Evolutionary conservation across 306 rosid genomes (phyloP).

Genomic region (Lablab purpureus): DNA sequence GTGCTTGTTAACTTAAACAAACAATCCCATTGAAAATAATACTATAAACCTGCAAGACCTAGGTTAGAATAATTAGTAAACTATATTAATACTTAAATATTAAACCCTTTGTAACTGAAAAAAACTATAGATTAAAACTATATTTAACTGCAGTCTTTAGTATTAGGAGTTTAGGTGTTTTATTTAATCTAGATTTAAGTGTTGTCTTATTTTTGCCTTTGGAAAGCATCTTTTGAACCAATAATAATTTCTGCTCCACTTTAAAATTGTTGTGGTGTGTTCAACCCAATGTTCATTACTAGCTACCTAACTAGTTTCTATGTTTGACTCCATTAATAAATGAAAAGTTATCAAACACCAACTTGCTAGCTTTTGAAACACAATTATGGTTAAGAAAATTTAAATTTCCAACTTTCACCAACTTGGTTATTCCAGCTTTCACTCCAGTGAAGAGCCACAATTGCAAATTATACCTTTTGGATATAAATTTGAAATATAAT

Average conservation of each 20-base stretch:
- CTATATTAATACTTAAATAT: too few species aligned
- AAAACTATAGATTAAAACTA: too few species aligned
- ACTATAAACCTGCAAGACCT: too few species aligned
- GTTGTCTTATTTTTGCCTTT: too few species aligned
- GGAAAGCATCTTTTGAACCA: too few species aligned
- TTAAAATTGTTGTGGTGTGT: slow-evolving; percentile 7
- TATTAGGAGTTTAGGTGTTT: too few species aligned
- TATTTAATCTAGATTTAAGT: too few species aligned
- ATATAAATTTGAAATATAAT: neutral
- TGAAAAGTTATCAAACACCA: neutral
- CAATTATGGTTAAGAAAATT: neutral
- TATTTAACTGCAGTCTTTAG: too few species aligned
- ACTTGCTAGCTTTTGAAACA: slow-evolving; percentile 16
- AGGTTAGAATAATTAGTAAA: too few species aligned
- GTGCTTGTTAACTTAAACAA: too few species aligned
- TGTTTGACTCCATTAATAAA: slow-evolving; percentile 27
- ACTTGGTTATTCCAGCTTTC: neutral
- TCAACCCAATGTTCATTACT: slow-evolving; percentile 11
- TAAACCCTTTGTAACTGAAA: too few species aligned
- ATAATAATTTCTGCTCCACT: neutral
- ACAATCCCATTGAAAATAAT: too few species aligned
- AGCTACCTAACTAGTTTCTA: neutral
- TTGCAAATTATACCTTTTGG: neutral
- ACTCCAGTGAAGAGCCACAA: neutral
- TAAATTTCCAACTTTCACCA: neutral